A percentile compares a stretch with the other conserved stretches of the same genome.
Conservation (phyloP, 495 filamentous ascomycete genomes). For the Tricharina praecox region DNA sequence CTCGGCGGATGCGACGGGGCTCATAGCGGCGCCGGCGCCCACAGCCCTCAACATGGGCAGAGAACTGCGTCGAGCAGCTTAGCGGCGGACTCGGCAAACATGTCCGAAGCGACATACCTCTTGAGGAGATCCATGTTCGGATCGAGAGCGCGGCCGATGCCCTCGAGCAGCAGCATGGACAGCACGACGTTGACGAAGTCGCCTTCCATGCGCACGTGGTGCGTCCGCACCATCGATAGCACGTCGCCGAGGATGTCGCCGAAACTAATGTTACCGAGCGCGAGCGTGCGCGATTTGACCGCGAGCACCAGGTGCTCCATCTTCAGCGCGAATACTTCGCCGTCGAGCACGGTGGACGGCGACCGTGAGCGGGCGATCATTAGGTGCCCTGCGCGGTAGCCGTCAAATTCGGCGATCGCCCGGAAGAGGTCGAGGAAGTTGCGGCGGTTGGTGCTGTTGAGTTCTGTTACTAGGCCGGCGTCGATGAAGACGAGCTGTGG, state of each 20-base stretch:
- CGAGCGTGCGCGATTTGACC: slow-evolving; percentile 79
- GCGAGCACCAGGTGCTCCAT: slow-evolving; percentile 90
- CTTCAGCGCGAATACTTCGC: slow-evolving; percentile 78
- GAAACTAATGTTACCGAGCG: slow-evolving; percentile 88
- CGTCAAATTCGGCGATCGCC: slow-evolving; percentile 90
- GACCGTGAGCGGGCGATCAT: slow-evolving; percentile 94
- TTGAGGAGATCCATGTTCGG: slow-evolving; percentile 77
- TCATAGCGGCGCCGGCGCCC: slow-evolving; percentile 44
- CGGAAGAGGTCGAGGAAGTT: slow-evolving; percentile 97
- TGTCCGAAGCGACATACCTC: slow-evolving; percentile 34
- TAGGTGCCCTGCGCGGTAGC: slow-evolving; percentile 80
- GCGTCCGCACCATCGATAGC: slow-evolving; percentile 72
- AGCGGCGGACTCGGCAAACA: slow-evolving; percentile 48
- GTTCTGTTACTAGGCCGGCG: slow-evolving; percentile 85
- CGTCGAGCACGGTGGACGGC: slow-evolving; percentile 69
- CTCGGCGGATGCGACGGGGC: slow-evolving; percentile 42
- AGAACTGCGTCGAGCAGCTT: slow-evolving; percentile 44
- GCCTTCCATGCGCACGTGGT: slow-evolving; percentile 90
- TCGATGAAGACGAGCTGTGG: slow-evolving; percentile 97
- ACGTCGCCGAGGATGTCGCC: slow-evolving; percentile 87
- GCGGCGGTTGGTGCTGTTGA: slow-evolving; percentile 65
- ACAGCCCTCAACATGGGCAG: slow-evolving; percentile 82
- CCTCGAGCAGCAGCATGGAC: slow-evolving; percentile 81
- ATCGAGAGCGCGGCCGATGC: slow-evolving; percentile 76
- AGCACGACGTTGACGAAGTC: slow-evolving; percentile 99